Evolutionary conservation across 106 monocot genomes (phyloP).

Genomic region (Dioscorea dumetorum): DNA sequence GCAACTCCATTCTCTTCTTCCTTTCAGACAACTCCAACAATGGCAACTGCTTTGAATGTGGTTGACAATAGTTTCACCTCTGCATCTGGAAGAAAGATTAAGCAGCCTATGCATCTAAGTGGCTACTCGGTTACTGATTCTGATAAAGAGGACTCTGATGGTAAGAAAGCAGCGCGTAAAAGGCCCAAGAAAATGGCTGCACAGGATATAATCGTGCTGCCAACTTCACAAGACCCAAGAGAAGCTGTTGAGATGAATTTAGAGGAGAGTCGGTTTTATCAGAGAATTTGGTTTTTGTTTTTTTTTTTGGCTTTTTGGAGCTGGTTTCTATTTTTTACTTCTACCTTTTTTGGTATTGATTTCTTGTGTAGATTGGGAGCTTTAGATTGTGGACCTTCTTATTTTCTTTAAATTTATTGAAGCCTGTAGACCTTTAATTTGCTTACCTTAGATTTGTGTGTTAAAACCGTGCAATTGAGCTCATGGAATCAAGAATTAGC

Average conservation of each 20-base stretch:
- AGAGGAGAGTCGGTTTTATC: neutral
- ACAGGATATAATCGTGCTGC: constrained; percentile 20
- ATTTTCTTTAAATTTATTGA: no score
- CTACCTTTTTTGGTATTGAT: neutral
- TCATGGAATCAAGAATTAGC: no score
- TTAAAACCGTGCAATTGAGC: no score
- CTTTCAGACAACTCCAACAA: constrained; percentile 9
- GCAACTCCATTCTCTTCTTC: neutral
- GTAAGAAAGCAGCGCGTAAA: constrained; percentile 7
- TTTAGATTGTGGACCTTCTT: neutral
- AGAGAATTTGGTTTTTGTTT: neutral
- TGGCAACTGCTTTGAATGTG: constrained; percentile 8
- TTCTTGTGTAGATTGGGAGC: neutral
- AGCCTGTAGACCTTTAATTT: no score
- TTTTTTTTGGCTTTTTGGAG: neutral
- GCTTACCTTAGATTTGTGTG: no score
- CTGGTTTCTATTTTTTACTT: neutral
- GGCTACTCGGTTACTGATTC: constrained; percentile 15
- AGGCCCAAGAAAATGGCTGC: constrained; percentile 4
- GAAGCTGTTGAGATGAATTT: constrained; percentile 45
- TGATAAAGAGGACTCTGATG: constrained; percentile 12
- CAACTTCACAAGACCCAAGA: constrained; percentile 31
- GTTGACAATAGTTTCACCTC: constrained; percentile 20
- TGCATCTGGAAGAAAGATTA: constrained; percentile 48
- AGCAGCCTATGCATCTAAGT: constrained; percentile 13